Evolutionary conservation across 2,329 filamentous ascomycete genomes (phyloP), one percentile per base, ranked within the genome.

Genomic region (Tolypocladium pustulatum): DNA sequence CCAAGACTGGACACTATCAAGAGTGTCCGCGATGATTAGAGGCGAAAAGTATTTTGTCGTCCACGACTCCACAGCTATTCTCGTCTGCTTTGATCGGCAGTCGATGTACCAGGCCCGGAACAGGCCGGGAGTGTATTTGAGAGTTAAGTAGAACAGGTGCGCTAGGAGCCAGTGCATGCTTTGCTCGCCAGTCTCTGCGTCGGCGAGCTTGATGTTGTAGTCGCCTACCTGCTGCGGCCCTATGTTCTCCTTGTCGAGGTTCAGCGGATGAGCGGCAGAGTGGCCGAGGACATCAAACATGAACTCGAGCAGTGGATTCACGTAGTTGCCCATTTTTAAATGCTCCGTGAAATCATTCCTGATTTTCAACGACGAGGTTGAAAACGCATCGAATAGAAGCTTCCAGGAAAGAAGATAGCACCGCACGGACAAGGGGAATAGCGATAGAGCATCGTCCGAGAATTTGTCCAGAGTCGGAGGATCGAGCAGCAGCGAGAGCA

Each of bases 341-440:
- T 89, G 84, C 30, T 90, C 83, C 0, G 85, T 82, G 67, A 97
- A 97, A 66, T 92, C 86, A 60, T 83, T 84, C 64, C 91, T 89
- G 20, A 97, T 85, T 65, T 91, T 90, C 71, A 89, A 87, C 0
- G 92, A 90, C 15, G 91, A 85, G 25, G 85, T 84, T 22, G 79
- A 77, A 68, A 93, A 95, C 52, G 93, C 87, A 65, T 96, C 91
- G 68, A 96, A 97, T 0, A 97, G 81, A 1, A 97, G 78, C 62
- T 90, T 84, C 94, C 94, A 99, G 13, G 90, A 89, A 34, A 96
- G 78, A 3, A 99, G 79, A 67, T 97, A 99, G 12, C 87, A 85
- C 57, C 91, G 84, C 54, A 96, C 78, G 0, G 82, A 69, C 0
- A 84, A 76, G 13, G 91, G 91, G 65, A 92, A 88, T 20, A 82